These are phyloP conservation scores for Pycnococcus provasolii DNA, from an alignment of 139 green algal genomes.

Conservation along the genomic window DNA sequence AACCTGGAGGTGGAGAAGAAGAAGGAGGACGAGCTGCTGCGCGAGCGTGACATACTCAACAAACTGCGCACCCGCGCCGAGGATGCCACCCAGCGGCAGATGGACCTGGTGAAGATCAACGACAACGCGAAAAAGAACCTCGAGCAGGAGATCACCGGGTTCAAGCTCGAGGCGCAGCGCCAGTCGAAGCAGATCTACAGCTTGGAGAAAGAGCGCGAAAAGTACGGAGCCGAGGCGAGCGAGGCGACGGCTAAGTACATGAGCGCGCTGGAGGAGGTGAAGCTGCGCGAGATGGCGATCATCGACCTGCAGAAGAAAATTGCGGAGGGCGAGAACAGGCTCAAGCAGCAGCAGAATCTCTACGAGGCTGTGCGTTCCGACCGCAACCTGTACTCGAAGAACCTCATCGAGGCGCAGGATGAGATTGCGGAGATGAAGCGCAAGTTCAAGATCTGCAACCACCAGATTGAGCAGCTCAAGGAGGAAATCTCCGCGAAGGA, in stretches of 20 bases:
- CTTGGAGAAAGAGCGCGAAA: constrained; percentile 73
- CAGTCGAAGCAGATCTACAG: constrained; percentile 52
- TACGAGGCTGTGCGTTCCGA: constrained; percentile 63
- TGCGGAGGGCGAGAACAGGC: constrained; percentile 58
- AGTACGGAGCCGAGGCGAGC: constrained; percentile 61
- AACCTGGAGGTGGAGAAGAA: constrained; percentile 48
- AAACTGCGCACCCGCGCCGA: constrained; percentile 75
- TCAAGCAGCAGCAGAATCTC: constrained; percentile 82
- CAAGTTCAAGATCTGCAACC: constrained; percentile 80
- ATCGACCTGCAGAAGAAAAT: constrained; percentile 84
- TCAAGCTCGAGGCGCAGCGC: constrained; percentile 62
- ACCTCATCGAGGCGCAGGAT: constrained; percentile 74
- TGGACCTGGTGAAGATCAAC: constrained; percentile 74
- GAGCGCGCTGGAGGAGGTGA: constrained; percentile 70
- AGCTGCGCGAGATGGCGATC: constrained; percentile 69
- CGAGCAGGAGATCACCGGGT: constrained; percentile 71
- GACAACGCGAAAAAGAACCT: constrained; percentile 73
- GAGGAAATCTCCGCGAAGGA: constrained; percentile 74
- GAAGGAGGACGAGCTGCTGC: constrained; percentile 68
- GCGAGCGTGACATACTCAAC: constrained; percentile 75
- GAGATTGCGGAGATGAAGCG: constrained; percentile 84
- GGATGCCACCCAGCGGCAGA: constrained; percentile 61
- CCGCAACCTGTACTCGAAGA: constrained; percentile 81
- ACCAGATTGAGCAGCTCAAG: constrained; percentile 83
- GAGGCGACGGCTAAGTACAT: constrained; percentile 61